These are phyloP conservation scores for Microdochium trichocladiopsis DNA, from an alignment of 2,329 filamentous ascomycete genomes.

Conservation along the genomic window DNA sequence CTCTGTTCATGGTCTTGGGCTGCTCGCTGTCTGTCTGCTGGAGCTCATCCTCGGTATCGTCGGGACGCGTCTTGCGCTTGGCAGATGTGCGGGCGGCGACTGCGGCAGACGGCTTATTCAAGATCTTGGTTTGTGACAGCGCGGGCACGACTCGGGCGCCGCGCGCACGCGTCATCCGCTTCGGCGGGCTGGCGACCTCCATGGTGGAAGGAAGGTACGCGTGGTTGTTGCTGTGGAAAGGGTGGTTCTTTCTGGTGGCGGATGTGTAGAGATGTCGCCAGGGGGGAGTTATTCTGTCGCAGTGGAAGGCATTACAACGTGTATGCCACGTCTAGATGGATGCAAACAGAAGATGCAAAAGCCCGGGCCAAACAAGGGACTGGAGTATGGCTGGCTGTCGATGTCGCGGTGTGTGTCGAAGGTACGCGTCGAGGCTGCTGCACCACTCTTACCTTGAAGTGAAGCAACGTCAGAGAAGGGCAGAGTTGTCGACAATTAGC, in stretches of 20 bases:
- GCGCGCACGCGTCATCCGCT: conserved; percentile 48
- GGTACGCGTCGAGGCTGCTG: neutral
- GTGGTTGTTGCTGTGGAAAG: conserved; percentile 1
- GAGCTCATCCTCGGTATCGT: conserved; percentile 43
- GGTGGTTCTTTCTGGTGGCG: conserved; percentile 1
- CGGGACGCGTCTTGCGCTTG: conserved; percentile 48
- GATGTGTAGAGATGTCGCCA: neutral
- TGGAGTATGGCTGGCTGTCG: neutral
- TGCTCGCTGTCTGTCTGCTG: conserved; percentile 20
- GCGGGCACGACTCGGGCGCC: conserved; percentile 27
- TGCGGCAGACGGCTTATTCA: conserved; percentile 10
- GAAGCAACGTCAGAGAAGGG: neutral
- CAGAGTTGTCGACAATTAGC: neutral
- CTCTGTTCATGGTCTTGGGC: conserved; percentile 23
- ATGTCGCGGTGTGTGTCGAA: neutral
- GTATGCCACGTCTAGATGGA: neutral
- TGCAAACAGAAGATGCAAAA: neutral
- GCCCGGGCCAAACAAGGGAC: neutral
- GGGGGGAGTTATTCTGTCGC: neutral
- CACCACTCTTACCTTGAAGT: neutral
- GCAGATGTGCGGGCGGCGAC: conserved; percentile 16
- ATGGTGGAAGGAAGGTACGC: conserved; percentile 25
- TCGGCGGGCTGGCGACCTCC: conserved; percentile 48
- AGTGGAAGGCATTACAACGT: neutral
- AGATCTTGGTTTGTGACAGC: conserved; percentile 23